Base-by-base conservation (phyloP, 371 early-diverging fungal genomes). In the Mortierella polycephala region DNA sequence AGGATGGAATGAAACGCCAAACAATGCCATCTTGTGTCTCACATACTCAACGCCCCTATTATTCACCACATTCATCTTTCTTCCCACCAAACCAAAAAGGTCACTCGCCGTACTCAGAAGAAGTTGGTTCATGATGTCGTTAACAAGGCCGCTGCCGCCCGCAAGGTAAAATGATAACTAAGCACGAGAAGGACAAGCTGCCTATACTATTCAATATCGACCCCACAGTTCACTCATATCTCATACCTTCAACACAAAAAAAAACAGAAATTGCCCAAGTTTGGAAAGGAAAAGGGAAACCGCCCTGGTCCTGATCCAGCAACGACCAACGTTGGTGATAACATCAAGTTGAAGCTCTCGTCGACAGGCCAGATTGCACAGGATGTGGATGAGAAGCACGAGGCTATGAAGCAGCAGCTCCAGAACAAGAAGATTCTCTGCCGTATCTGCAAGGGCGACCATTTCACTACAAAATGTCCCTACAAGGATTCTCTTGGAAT, bases 401-500 rank as follows among this genome's bases (percentile, higher is more conserved):
- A 79, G 69, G 57, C 81, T 1, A 74, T 75, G 64, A 82, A 76
- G 69, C 75, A 82, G 40, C 77, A 69, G 37, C 74, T 87, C 23
- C 89, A 92, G 79, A 86, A 87, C 85, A 91, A 88, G 82, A 95
- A 93, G 80, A 97, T 98, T 85, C 86, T 90, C 60, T 98, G 99
- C 87, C 95, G 99, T 86, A 91, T 93, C 66, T 98, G 99, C 88
- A 95, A 96, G 75, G 96, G 97, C 67, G 95, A 94, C 66, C 99
- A 98, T 88, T 97, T 93, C 84, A 98, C 99, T 40, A 85, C 92
- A 68, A 95, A 95, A 84, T 98, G 99, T 90, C 99, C 99, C 58
- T 97, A 95, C 92, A 98, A 98, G 87, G 96, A 96, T 82, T 93
- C 96, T 6, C 85, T 95, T 81, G 89, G 88, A 68, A 87, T 91